Conservation (phyloP, 2,329 filamentous ascomycete species). For the Neurospora crassa region DNA sequence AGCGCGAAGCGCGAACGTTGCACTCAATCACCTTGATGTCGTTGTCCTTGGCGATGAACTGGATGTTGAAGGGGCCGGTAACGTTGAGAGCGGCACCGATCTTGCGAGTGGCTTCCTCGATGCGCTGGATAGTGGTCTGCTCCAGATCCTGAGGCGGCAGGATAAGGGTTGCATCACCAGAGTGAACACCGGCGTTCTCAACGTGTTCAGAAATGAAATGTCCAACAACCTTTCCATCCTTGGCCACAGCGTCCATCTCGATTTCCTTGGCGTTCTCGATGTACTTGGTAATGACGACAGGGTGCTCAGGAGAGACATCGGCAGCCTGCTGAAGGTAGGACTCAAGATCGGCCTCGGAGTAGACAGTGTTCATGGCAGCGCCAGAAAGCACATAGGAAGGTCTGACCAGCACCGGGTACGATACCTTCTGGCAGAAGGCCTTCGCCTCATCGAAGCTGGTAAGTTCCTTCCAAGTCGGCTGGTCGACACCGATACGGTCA, state of each 20-base stretch:
- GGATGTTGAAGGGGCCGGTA: slow-evolving; percentile 96
- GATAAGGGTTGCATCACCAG: slow-evolving; percentile 92
- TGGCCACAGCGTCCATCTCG: slow-evolving; percentile 97
- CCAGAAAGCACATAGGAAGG: slow-evolving; percentile 96
- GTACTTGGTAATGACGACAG: slow-evolving; percentile 98
- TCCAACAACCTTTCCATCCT: slow-evolving; percentile 78
- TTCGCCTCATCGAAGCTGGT: slow-evolving; percentile 89
- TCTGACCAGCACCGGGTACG: slow-evolving; percentile 87
- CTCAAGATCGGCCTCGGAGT: slow-evolving; percentile 86
- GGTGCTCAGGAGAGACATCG: slow-evolving; percentile 89
- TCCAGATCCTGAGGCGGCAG: slow-evolving; percentile 90
- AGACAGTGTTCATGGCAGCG: slow-evolving; percentile 98
- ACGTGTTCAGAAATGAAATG: slow-evolving; percentile 99
- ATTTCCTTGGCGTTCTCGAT: slow-evolving; percentile 99
- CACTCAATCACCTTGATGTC: slow-evolving; percentile 99
- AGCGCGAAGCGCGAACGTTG: slow-evolving; percentile 91
- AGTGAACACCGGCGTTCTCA: slow-evolving; percentile 97
- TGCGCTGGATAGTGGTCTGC: slow-evolving; percentile 76
- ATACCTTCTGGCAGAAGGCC: slow-evolving; percentile 77
- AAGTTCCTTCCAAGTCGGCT: slow-evolving; percentile 95
- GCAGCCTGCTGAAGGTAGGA: slow-evolving; percentile 82
- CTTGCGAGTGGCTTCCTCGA: slow-evolving; percentile 91
- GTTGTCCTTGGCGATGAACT: slow-evolving; percentile 99
- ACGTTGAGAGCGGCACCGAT: slow-evolving; percentile 91
- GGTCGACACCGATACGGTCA: slow-evolving; percentile 87